Percentiles rank a stretch among this genome's conserved stretches.
These are phyloP conservation scores for Tolypocladium ovalisporum DNA, from an alignment of 2,329 filamentous ascomycete species.

Conservation along the genomic window DNA sequence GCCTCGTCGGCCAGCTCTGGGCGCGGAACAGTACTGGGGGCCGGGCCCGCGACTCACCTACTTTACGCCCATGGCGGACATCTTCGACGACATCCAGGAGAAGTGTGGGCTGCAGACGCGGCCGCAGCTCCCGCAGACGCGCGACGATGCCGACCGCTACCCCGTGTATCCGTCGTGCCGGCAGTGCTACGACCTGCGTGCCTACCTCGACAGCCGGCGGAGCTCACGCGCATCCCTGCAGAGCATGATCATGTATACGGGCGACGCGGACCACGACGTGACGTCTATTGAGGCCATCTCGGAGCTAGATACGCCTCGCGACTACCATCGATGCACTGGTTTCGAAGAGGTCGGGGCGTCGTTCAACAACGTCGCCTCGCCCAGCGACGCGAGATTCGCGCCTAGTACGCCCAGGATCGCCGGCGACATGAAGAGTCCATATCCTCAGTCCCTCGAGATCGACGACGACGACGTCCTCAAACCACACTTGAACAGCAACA, in stretches of 20 bases:
- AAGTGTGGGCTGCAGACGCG: conserved; percentile 26
- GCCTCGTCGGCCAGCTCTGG: conserved; percentile 32
- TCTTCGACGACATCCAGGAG: conserved; percentile 35
- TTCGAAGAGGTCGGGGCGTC: conserved; percentile 22
- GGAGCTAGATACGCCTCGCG: conserved; percentile 30
- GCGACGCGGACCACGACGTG: conserved; percentile 25
- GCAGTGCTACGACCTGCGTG: conserved; percentile 28
- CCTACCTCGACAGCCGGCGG: conserved; percentile 29
- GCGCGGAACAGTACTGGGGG: conserved; percentile 32
- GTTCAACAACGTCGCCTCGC: conserved; percentile 16
- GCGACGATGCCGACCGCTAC: conserved; percentile 28
- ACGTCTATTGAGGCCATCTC: conserved; percentile 26
- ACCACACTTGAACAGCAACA: no score
- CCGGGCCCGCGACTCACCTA: conserved; percentile 27
- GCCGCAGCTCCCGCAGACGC: conserved; percentile 28
- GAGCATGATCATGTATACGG: conserved; percentile 28
- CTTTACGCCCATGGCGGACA: conserved; percentile 32
- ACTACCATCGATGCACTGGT: conserved; percentile 21
- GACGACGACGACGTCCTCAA: conserved; percentile 20
- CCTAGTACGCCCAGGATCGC: conserved; percentile 19
- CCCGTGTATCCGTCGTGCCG: conserved; percentile 28
- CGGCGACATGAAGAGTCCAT: conserved; percentile 24
- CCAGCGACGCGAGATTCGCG: conserved; percentile 4
- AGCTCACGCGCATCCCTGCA: conserved; percentile 28
- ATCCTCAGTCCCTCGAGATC: conserved; percentile 22